Base-by-base conservation (phyloP, 306 rosid genomes). In the Datisca glomerata region DNA sequence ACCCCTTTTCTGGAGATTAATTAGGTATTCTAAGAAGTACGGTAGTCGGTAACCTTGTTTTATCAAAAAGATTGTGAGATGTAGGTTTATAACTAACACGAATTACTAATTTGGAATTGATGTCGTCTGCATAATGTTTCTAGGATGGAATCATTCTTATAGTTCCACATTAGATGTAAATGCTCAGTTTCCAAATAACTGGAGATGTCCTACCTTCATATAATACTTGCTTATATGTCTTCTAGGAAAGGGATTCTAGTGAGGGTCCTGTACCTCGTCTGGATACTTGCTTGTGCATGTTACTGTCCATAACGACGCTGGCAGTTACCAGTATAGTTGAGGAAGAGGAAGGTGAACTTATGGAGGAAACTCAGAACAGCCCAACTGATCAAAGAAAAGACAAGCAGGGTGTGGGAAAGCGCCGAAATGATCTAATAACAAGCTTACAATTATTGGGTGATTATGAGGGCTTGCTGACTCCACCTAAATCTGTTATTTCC, bases 231-330 rank as follows among this genome's bases (percentile, higher is more conserved):
- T 8, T 31, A 31, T 31, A 3, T 28, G 1, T 31, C 36, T 31
- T 5, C n/a, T 31, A 89, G 97, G 97, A 77, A 71, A 83, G 83
- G 59, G 83, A 80, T 72, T 68, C 79, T 13, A 61, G 49, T 43
- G 93, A 77, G 61, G 73, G 80, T 53, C 97, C 93, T 61, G 67
- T 63, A 34, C 74, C 96, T 65, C 76, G 93, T 43, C 67, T 83
- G 25, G 83, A 83, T 66, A 79, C 89, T 36, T 63, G 97, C 61
- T 55, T 87, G 63, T 83, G 89, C 76, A 62, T 83, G 79, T 57
- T 87, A 23, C 62, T 87, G 68, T 72, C 89, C 63, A 61, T 80
- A 43, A 63, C 85, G 19, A 74, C 83, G 18, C 89, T 79, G 16
- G 78, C 74, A 1, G 73, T 87, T 8, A 49, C 89, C 41, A 51